Percentiles rank a stretch among this genome's conserved stretches.
Evolutionary conservation across 2,329 filamentous ascomycete species (phyloP).

Genomic region (Neopestalotiopsis clavispora): DNA sequence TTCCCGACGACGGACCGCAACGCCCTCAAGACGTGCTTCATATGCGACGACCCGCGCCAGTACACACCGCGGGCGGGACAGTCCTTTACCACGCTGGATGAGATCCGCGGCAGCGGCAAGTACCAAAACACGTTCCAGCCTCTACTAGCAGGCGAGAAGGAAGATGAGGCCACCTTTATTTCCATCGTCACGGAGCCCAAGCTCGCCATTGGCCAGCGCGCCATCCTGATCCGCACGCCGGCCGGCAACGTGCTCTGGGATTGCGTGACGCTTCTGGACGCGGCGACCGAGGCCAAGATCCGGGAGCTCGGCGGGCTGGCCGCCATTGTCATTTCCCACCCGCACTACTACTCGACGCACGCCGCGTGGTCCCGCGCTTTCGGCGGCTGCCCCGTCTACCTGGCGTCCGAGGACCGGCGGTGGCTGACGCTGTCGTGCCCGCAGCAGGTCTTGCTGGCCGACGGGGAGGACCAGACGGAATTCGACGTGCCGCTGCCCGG

Average conservation of each 20-base stretch:
- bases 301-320: constrained; percentile 66
- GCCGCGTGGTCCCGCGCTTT: constrained; percentile 75
- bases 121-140: constrained; percentile 61
- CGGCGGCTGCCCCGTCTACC: constrained; percentile 67
- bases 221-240: constrained; percentile 69
- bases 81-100: constrained; percentile 65
- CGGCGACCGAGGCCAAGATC: constrained; percentile 63
- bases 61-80: constrained; percentile 70
- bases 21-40: constrained; percentile 62
- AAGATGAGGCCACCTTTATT: constrained; percentile 40
- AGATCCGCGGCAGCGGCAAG: constrained; percentile 39
- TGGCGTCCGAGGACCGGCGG: constrained; percentile 65
- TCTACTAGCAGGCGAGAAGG: constrained; percentile 33
- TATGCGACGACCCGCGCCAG: constrained; percentile 77
- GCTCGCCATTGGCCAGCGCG: constrained; percentile 77
- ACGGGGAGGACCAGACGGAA: constrained; percentile 38
- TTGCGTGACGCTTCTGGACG: constrained; percentile 72
- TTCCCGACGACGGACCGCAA: constrained; percentile 58
- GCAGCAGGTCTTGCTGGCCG: constrained; percentile 52
- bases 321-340: constrained; percentile 79
- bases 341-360: constrained; percentile 82
- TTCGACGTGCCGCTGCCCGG: constrained; percentile 39
- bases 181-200: constrained; percentile 58
- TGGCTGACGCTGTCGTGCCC: constrained; percentile 63
- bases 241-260: constrained; percentile 82